Base-by-base conservation (phyloP, 805 yeast species). In the Yarrowia hollandica region DNA sequence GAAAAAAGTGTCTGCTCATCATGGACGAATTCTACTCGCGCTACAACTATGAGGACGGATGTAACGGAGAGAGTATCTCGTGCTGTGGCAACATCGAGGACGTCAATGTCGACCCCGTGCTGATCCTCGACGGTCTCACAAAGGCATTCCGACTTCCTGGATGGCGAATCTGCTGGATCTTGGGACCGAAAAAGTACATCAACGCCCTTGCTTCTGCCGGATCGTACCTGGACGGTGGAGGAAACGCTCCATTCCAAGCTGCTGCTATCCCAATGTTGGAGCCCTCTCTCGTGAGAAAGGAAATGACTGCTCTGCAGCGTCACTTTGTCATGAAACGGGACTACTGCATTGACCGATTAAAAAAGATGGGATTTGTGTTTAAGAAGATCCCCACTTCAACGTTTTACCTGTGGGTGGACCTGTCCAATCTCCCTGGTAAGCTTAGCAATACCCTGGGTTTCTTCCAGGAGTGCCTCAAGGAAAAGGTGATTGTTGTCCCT, bases 11-110 rank as follows among this genome's bases (percentile, higher is more conserved):
- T 68, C 74, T 82, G 48, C 74, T 82, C 63, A 82, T 82, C 63
- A 82, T 82, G 86, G 86, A 82, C 69, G 86, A 82, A 64, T 82
- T 82, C 65, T 82, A 82, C 67, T 78, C 82, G 5, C 80, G 83
- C 63, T 82, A 80, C 66, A 80, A 81, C 66, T 82, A 82, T 65
- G 74, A 69, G 34, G 83, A 80, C 35, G 74, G 72, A 9, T 82
- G 84, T 61, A 69, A 76, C 8, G 86, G 85, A 4, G 75, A 79
- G 19, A 75, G 82, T 1, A 74, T 78, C 14, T 74, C 80, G 9
- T 77, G 83, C 5, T 82, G 84, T 4, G 75, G 75, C 60, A 77
- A 71, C 62, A 77, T 82, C 21, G 74, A 78, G 26, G 84, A 82
- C 63, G 85, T 82, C 21, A 77, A 82, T 64, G 70, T 69, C 58